Percentiles rank a stretch among this genome's conserved stretches.
These are phyloP conservation scores for Vaccinium myrtillus DNA, from an alignment of 148 eudicot species.

Conservation along the genomic window DNA sequence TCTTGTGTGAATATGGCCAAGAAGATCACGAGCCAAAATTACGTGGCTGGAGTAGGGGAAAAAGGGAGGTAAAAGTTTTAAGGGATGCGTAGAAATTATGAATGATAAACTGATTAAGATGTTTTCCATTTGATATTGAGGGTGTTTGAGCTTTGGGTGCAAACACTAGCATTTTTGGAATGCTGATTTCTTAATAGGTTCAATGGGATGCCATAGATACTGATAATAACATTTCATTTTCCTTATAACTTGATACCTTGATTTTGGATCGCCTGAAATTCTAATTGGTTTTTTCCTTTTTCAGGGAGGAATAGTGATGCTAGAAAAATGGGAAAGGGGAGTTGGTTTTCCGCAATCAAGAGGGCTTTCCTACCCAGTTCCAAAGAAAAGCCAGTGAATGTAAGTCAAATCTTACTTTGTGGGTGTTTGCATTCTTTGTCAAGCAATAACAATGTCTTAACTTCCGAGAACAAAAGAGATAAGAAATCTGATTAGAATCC, in stretches of 20 bases:
- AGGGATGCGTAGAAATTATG: neutral
- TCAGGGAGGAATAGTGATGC: slow-evolving; percentile 61
- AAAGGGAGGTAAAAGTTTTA: neutral
- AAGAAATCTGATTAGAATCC: neutral
- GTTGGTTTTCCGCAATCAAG: slow-evolving; percentile 98
- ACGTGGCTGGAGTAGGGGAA: neutral
- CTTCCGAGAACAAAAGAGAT: neutral
- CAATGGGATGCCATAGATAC: neutral
- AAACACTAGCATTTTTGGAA: neutral
- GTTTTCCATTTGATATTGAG: neutral
- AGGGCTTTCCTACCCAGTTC: slow-evolving; percentile 72
- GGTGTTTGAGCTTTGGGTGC: neutral
- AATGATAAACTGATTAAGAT: neutral
- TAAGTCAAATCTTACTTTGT: slow-evolving; percentile 35
- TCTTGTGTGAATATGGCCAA: neutral
- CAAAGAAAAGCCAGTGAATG: slow-evolving; percentile 72
- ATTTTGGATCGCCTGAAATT: neutral
- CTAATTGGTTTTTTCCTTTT: neutral
- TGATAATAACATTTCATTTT: neutral
- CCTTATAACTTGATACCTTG: neutral
- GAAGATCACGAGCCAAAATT: neutral
- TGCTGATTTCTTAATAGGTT: neutral
- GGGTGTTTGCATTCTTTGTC: neutral
- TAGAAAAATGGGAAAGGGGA: slow-evolving; percentile 89
- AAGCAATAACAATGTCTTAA: neutral